A percentile compares a stretch with the other conserved stretches of the same genome.
Evolutionary conservation across 129 eudicot species (phyloP).

Genomic region (Deinandra increscens): DNA sequence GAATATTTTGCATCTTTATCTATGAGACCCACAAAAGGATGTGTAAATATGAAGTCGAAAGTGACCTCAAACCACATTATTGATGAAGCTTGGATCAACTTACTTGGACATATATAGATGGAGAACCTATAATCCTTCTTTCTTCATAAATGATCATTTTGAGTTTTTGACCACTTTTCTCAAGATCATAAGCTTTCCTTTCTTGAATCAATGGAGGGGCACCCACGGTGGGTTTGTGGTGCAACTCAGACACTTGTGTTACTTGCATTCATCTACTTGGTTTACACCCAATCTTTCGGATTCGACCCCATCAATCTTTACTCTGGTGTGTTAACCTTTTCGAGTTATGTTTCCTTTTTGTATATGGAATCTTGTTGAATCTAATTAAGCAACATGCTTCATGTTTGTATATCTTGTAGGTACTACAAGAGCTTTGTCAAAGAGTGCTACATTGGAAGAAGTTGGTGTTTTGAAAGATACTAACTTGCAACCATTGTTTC

Average conservation of each 20-base stretch:
- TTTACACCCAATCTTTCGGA: conserved; percentile 34
- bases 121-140: neutral
- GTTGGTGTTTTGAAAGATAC: conserved; percentile 10
- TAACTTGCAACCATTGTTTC: conserved; percentile 8
- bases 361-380: neutral
- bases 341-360: neutral
- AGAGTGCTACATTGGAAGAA: conserved; percentile 21
- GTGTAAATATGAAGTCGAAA: conserved; percentile 21
- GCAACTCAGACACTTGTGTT: conserved; percentile 30
- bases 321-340: conserved; percentile 22
- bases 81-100: conserved; percentile 17
- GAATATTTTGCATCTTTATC: conserved; percentile 6
- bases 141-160: conserved; percentile 1
- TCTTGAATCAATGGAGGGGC: conserved; percentile 23
- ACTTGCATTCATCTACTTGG: conserved; percentile 31
- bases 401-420: conserved; percentile 2
- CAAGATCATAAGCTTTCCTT: conserved; percentile 2
- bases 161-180: neutral
- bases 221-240: conserved; percentile 27
- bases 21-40: conserved; percentile 25
- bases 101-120: conserved; percentile 21
- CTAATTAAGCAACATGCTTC: neutral
- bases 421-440: neutral
- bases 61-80: conserved; percentile 20
- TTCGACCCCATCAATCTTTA: conserved; percentile 25